Evolutionary conservation across 139 green algal species (phyloP).

Genomic region (Monoraphidium neglectum): DNA sequence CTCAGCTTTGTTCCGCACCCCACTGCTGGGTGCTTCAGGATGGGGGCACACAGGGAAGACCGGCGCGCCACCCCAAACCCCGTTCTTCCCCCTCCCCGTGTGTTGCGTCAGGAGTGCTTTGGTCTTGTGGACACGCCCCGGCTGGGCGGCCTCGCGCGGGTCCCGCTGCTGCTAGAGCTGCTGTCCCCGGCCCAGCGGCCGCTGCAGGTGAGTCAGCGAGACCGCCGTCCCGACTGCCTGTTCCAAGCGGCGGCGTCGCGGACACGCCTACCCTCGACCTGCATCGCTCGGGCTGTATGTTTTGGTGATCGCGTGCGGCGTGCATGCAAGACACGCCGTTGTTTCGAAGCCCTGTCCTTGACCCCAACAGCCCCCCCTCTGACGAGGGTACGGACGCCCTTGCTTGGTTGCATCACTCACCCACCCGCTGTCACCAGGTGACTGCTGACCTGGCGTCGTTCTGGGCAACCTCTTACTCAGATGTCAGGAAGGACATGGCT

Average conservation of each 20-base stretch:
- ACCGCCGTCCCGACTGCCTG: no score
- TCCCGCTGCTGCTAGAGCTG: constrained; percentile 53
- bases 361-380: no score
- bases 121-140: constrained; percentile 45
- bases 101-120: constrained; percentile 56
- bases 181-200: constrained; percentile 46
- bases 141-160: constrained; percentile 28
- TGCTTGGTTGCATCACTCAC: no score
- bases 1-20: no score
- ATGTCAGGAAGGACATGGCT: constrained; percentile 45
- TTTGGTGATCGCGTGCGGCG: no score
- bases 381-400: no score
- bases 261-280: background rate
- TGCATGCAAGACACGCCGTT: no score
- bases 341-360: no score
- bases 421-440: constrained; percentile 32
- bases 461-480: constrained; percentile 39
- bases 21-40: no score
- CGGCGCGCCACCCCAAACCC: no score
- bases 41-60: no score
- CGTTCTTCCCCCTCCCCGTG: background rate
- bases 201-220: constrained; percentile 28
- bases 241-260: background rate
- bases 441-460: constrained; percentile 55
- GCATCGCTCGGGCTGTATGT: no score